Base-by-base conservation (phyloP, 345 rosid genomes). In the Iberis pinnata region DNA sequence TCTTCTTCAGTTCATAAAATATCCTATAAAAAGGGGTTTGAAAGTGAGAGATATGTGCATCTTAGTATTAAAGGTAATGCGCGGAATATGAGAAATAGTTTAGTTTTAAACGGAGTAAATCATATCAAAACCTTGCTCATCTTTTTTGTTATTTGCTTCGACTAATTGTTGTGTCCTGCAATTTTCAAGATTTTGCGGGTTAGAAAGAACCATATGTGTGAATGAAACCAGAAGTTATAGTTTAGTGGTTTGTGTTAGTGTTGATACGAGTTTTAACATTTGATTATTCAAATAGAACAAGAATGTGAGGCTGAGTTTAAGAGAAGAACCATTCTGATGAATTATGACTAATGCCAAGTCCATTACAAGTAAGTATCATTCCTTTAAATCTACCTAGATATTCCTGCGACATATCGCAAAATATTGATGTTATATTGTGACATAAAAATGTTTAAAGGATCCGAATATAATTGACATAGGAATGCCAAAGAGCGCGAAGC, bases 341-440 rank as follows among this genome's bases (percentile, higher is more conserved):
- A 19, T 74, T 40, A 14, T 68, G 83, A 60, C 74, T 69, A 31
- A 86, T 86, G 42, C 92, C 92, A n/a, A 86, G 95, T 20, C 92
- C 95, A 38, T 86, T 83, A 77, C 92, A 86, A 24, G 95, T 86
- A 57, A 86, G 82, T 47, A 81, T 86, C 88, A 86, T 80, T 69
- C 95, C 95, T 69, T 86, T 86, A 70, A 80, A 86, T 73, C 95
- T 77, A 49, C 82, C 78, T 40, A 86, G 92, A 64, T 83, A 86
- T 68, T 86, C 95, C 95, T 86, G 79, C 18, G 6, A 22, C 25
- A 22, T 22, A 22, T 22, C 25, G 3, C 25, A 22, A 22, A 22
- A 22, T 22, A 22, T 6, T 22, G 6, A 22, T 22, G n/a, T n/a
- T n/a, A n/a, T n/a, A n/a, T n/a, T n/a, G n/a, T n/a, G n/a, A n/a